Conservation (phyloP, 805 yeast species). For the Hanseniaspora lindneri region DNA sequence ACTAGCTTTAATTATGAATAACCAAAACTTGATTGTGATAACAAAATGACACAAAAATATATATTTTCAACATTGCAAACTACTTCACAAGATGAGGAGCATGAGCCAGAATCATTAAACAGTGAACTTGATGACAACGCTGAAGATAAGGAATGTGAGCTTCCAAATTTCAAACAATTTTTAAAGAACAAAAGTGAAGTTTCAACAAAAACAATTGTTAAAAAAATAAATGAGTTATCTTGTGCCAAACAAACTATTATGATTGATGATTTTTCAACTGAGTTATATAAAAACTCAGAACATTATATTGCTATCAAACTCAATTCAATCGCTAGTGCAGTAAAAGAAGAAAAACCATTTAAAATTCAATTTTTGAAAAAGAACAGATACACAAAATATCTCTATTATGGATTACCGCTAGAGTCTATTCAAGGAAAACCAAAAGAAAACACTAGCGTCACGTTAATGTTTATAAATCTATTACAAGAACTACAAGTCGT, state of each 20-base stretch:
- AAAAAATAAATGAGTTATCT: neutral
- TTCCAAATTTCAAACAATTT: slow-evolving; percentile 9
- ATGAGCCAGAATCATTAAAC: neutral
- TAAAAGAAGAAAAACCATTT: slow-evolving; percentile 14
- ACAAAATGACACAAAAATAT: no score
- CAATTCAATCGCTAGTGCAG: neutral
- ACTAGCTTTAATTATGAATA: no score
- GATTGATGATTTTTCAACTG: neutral
- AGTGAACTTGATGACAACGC: neutral
- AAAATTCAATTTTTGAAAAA: neutral
- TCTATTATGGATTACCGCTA: slow-evolving; percentile 1
- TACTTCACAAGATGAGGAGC: no score
- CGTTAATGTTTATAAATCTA: slow-evolving; percentile 9
- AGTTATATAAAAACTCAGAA: neutral
- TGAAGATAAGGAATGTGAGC: neutral
- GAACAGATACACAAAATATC: slow-evolving; percentile 11
- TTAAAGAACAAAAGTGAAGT: neutral
- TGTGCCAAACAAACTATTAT: neutral
- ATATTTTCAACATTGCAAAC: no score
- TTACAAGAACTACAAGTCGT: no score
- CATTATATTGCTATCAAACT: neutral
- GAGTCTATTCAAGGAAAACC: neutral
- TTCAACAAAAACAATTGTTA: neutral
- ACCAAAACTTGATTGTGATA: no score
- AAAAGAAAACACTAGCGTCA: neutral